These are phyloP conservation scores for Candida sp. DNA, from an alignment of 1,139 yeast genomes.

Conservation along the genomic window DNA sequence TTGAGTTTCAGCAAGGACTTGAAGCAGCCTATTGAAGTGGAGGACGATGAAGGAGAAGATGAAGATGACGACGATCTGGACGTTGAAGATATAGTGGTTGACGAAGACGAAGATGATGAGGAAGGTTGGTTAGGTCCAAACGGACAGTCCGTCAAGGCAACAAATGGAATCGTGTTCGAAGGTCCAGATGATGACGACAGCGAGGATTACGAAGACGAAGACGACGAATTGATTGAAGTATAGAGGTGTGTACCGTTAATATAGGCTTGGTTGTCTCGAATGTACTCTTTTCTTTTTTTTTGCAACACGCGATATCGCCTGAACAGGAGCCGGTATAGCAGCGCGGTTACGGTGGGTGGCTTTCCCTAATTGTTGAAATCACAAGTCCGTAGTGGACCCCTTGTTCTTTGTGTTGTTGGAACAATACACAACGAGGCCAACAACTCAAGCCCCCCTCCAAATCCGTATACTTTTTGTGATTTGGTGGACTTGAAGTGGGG, in stretches of 20 bases:
- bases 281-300: not conserved
- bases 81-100: conserved; percentile 20
- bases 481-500: too few relatives aligned
- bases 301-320: not conserved
- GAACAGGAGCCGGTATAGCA: not conserved
- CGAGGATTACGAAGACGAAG: conserved; percentile 14
- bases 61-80: conserved; percentile 22
- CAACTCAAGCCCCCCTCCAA: not conserved
- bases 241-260: conserved; percentile 2
- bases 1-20: conserved; percentile 27
- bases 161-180: conserved; percentile 17
- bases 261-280: not conserved
- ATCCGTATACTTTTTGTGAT: too few relatives aligned
- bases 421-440: not conserved
- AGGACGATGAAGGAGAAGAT: conserved; percentile 21
- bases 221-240: conserved; percentile 16
- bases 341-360: too few relatives aligned
- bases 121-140: conserved; percentile 22
- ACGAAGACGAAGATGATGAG: conserved; percentile 19
- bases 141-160: conserved; percentile 11
- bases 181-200: conserved; percentile 13
- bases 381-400: too few relatives aligned
- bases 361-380: too few relatives aligned
- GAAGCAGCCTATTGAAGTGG: conserved; percentile 18
- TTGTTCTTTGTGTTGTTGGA: not conserved